A percentile compares a stretch with the other conserved stretches of the same genome.
phyloP scores from a whole-genome alignment of 2,329 filamentous ascomycete genomes.

The Dactylonectria estremocensis region DNA sequence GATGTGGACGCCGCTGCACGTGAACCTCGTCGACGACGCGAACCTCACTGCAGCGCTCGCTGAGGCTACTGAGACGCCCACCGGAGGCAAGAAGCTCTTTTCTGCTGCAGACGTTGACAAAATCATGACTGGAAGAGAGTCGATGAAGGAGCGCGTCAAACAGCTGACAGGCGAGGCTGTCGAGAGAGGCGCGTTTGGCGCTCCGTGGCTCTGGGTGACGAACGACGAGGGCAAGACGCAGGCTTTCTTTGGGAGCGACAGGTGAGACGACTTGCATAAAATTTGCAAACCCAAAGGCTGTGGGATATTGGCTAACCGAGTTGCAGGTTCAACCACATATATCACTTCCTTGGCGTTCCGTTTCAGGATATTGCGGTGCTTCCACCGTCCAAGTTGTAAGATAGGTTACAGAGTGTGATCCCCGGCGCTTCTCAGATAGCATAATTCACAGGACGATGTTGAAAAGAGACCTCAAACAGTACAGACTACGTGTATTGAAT shows the following conservation, averaged over 20 bases:
- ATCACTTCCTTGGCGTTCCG: conserved; percentile 74
- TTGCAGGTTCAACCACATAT: conserved; percentile 78
- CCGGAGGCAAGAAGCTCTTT: conserved; percentile 59
- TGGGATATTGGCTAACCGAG: conserved; percentile 1
- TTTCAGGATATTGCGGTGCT: conserved; percentile 66
- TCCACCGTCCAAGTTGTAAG: conserved; percentile 56
- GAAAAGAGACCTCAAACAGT: too few species aligned
- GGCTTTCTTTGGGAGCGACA: conserved; percentile 85
- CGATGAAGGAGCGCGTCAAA: conserved; percentile 64
- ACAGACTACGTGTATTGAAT: too few species aligned
- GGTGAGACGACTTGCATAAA: conserved; percentile 53
- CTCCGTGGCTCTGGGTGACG: conserved; percentile 81
- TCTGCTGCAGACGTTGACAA: conserved; percentile 64
- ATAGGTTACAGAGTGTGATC: neutral
- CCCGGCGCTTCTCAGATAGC: neutral
- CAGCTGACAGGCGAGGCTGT: conserved; percentile 73
- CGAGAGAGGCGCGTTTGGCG: conserved; percentile 79
- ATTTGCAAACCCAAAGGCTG: too few species aligned
- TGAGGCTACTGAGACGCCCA: conserved; percentile 49
- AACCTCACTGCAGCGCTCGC: conserved; percentile 61
- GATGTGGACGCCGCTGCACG: conserved; percentile 74
- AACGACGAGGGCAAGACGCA: conserved; percentile 71
- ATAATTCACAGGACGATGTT: neutral
- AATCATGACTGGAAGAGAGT: conserved; percentile 69
- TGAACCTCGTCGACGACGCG: conserved; percentile 72